These are phyloP conservation scores for Lycium ferocissimum DNA, from an alignment of 257 asterid species.

Conservation along the genomic window DNA sequence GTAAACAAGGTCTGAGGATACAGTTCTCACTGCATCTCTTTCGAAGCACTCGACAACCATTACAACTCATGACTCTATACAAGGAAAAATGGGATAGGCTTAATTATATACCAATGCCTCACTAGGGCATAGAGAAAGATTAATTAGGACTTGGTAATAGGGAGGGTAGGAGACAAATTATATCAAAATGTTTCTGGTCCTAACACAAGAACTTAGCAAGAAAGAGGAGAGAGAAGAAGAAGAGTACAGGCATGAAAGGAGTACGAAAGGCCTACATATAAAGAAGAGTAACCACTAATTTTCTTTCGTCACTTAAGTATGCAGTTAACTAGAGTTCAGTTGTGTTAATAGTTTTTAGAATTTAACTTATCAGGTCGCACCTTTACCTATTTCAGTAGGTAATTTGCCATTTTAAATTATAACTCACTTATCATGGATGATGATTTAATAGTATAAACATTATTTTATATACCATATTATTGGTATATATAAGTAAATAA, in stretches of 20 bases:
- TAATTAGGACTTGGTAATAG: too few relatives aligned
- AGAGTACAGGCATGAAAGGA: background rate
- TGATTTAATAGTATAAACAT: too few relatives aligned
- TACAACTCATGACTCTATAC: constrained; percentile 58
- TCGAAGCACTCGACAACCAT: constrained; percentile 76
- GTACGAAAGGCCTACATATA: background rate
- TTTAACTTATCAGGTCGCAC: too few relatives aligned
- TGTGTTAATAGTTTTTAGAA: background rate
- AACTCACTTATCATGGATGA: too few relatives aligned
- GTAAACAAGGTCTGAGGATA: constrained; percentile 54
- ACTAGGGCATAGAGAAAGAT: background rate
- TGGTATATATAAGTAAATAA: too few relatives aligned
- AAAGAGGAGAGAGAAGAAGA: background rate
- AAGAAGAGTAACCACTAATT: background rate
- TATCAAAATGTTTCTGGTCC: background rate
- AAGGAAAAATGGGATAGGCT: background rate
- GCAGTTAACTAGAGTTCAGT: background rate
- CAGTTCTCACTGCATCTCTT: constrained; percentile 68
- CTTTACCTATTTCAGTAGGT: too few relatives aligned
- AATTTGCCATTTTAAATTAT: too few relatives aligned
- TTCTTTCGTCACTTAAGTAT: background rate
- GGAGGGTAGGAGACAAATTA: background rate
- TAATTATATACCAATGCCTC: background rate
- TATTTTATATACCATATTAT: too few relatives aligned
- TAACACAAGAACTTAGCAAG: background rate